Conservation (phyloP, 2,329 filamentous ascomycete species). For the Ilyonectria destructans region DNA sequence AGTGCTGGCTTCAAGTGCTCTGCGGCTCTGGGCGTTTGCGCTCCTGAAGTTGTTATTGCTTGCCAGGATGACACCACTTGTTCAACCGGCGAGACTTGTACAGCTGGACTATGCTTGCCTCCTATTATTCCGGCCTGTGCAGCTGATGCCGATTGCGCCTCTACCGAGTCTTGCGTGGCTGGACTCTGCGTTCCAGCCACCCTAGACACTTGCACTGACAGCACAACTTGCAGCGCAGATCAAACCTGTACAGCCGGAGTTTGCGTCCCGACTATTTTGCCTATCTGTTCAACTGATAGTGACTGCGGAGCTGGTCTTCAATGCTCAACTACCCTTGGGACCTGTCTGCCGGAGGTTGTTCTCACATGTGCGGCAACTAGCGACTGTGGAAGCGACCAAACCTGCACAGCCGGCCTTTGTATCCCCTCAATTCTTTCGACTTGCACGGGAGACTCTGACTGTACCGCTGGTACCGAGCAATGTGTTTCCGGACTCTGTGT, state of each 20-base stretch:
- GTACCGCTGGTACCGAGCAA: background rate
- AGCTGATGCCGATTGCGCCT: background rate
- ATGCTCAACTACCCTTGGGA: background rate
- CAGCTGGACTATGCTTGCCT: slow-evolving; percentile 9
- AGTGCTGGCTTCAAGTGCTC: background rate
- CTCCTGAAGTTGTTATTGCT: background rate
- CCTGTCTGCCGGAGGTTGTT: slow-evolving; percentile 16
- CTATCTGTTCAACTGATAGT: background rate
- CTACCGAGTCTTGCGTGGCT: background rate
- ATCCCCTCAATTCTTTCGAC: too few species aligned
- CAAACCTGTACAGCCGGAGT: slow-evolving; percentile 17
- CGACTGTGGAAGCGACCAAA: slow-evolving; percentile 3
- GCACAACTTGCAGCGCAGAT: background rate
- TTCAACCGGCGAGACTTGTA: background rate
- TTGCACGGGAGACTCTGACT: too few species aligned
- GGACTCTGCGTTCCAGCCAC: slow-evolving; percentile 13
- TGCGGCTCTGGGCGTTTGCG: background rate
- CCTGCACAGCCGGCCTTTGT: background rate
- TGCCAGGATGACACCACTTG: background rate
- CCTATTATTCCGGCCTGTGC: background rate
- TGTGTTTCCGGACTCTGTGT: slow-evolving; percentile 6
- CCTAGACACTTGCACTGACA: slow-evolving; percentile 1
- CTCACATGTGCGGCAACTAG: background rate
- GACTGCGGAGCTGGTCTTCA: background rate
- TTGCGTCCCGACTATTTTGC: slow-evolving; percentile 6